phyloP scores from a whole-genome alignment of 768 basidiomycete genomes.

The Psilocybe cyanescens region DNA sequence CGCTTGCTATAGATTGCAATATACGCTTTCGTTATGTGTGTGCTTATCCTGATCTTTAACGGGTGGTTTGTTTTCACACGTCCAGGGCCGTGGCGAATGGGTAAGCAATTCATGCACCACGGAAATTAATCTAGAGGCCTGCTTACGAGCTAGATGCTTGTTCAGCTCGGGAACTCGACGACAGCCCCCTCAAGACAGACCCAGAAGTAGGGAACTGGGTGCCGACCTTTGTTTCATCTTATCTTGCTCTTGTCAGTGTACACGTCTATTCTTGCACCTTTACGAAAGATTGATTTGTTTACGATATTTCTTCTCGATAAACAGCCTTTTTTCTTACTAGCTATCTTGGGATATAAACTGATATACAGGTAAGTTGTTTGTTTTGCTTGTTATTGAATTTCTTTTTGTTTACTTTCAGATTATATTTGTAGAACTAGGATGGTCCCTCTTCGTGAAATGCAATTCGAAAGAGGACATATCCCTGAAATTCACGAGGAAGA shows the following conservation, averaged over 20 bases:
- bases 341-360: slow-evolving; percentile 19
- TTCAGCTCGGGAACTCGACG: slow-evolving; percentile 15
- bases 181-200: slow-evolving; percentile 11
- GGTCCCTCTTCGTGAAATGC: slow-evolving; percentile 16
- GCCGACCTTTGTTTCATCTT: slow-evolving; percentile 20
- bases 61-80: slow-evolving; percentile 24
- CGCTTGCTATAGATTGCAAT: slow-evolving; percentile 15
- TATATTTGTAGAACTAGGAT: slow-evolving; percentile 13
- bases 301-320: not conserved
- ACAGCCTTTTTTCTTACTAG: slow-evolving; percentile 17
- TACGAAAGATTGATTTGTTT: not conserved
- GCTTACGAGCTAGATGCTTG: not conserved
- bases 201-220: slow-evolving; percentile 19
- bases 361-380: slow-evolving; percentile 15
- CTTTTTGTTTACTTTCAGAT: not conserved
- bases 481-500: slow-evolving; percentile 16
- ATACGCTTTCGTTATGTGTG: slow-evolving; percentile 21
- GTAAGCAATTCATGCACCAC: slow-evolving; percentile 10
- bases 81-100: slow-evolving; percentile 21
- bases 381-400: not conserved
- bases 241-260: slow-evolving; percentile 17
- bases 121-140: slow-evolving; percentile 1
- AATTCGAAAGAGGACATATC: slow-evolving; percentile 16
- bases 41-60: slow-evolving; percentile 19
- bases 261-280: not conserved